Conservation (phyloP, 1,139 yeast genomes). For the Saccharomyces hybrid region DNA sequence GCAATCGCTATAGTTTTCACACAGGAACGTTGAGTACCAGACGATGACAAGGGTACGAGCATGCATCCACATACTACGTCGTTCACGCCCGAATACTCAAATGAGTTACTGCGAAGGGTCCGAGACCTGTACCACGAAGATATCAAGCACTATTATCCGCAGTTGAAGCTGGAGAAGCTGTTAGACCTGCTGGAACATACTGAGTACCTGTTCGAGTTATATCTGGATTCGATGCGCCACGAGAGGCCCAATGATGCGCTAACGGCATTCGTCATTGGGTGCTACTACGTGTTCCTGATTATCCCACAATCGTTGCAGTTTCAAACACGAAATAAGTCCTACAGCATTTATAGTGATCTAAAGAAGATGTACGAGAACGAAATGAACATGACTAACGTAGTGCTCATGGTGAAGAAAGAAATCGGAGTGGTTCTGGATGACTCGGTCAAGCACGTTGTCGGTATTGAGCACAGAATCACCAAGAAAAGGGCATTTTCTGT, state of each 20-base stretch:
- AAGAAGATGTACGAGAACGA: constrained; percentile 33
- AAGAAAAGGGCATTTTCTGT: constrained; percentile 28
- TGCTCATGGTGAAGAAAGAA: constrained; percentile 30
- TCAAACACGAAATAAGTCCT: constrained; percentile 35
- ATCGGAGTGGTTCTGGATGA: constrained; percentile 28
- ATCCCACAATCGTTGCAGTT: constrained; percentile 37
- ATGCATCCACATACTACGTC: constrained; percentile 3
- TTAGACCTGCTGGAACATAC: constrained; percentile 31
- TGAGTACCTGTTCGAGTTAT: constrained; percentile 27
- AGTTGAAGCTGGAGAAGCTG: constrained; percentile 29
- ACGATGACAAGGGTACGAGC: background rate
- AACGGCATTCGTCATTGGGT: constrained; percentile 32
- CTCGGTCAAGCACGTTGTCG: constrained; percentile 7
- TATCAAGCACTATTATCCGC: constrained; percentile 26
- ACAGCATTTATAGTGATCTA: constrained; percentile 32
- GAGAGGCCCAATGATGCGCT: constrained; percentile 22
- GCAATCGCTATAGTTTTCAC: constrained; percentile 1
- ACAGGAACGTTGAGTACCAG: background rate
- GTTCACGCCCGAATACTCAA: constrained; percentile 36
- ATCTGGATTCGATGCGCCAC: constrained; percentile 18
- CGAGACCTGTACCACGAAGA: constrained; percentile 29
- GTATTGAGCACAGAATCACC: constrained; percentile 8
- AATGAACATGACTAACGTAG: constrained; percentile 34
- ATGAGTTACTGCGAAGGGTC: constrained; percentile 28
- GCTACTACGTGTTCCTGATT: constrained; percentile 32